These are phyloP conservation scores for Penicillium sp. DNA, from an alignment of 2,329 filamentous ascomycete genomes.

Conservation along the genomic window DNA sequence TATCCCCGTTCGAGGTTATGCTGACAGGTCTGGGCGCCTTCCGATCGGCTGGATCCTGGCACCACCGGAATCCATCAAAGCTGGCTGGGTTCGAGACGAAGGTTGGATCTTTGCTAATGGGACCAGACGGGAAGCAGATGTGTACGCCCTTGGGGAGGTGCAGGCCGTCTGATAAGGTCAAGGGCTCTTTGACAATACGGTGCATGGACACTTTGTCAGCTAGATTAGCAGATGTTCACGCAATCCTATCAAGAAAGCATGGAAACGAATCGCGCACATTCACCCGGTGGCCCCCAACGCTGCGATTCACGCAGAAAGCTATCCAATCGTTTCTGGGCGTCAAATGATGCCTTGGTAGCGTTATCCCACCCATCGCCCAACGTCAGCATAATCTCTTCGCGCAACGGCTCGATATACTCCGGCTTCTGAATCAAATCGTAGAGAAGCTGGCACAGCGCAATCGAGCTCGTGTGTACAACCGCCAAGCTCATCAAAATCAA, in stretches of 20 bases:
- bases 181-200: slow-evolving; percentile 28
- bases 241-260: not conserved
- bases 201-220: slow-evolving; percentile 29
- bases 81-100: slow-evolving; percentile 22
- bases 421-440: slow-evolving; percentile 55
- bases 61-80: slow-evolving; percentile 36
- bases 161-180: slow-evolving; percentile 30
- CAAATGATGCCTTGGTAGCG: slow-evolving; percentile 24
- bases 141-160: slow-evolving; percentile 27
- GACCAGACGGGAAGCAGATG: slow-evolving; percentile 34
- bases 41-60: slow-evolving; percentile 17
- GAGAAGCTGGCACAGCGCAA: slow-evolving; percentile 46
- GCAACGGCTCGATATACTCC: slow-evolving; percentile 52
- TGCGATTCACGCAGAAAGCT: slow-evolving; percentile 36
- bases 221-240: not conserved
- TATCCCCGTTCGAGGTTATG: not conserved
- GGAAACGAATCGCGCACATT: slow-evolving; percentile 22
- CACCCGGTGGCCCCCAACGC: slow-evolving; percentile 30
- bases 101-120: slow-evolving; percentile 30
- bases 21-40: slow-evolving; percentile 6
- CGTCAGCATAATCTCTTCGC: slow-evolving; percentile 50
- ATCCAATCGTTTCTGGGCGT: slow-evolving; percentile 26
- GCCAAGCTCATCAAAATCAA: slow-evolving; percentile 31
- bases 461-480: slow-evolving; percentile 33
- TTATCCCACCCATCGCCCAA: slow-evolving; percentile 29